Evolutionary conservation across 2,329 filamentous ascomycete genomes (phyloP).

Genomic region (Aspergillus nomiae): DNA sequence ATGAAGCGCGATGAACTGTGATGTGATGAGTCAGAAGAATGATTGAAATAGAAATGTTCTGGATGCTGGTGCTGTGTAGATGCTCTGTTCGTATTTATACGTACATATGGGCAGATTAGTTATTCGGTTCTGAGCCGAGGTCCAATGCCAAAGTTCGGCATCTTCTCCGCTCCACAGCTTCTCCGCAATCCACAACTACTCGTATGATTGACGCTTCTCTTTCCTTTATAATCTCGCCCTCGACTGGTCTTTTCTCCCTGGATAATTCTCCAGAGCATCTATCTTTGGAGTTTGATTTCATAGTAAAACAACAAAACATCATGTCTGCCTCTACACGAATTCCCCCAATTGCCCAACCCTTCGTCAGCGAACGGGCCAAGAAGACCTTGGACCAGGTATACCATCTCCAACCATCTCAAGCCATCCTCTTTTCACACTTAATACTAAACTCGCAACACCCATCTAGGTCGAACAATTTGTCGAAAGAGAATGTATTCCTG

Average conservation of each 20-base stretch:
- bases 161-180: constrained; percentile 21
- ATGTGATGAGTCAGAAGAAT: background rate
- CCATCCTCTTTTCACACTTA: background rate
- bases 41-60: no score
- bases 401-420: constrained; percentile 5
- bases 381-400: constrained; percentile 75
- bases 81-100: no score
- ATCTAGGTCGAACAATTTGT: constrained; percentile 88
- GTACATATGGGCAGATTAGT: no score
- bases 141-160: constrained; percentile 28
- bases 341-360: constrained; percentile 59
- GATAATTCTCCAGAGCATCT: background rate
- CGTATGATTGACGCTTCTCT: constrained; percentile 9
- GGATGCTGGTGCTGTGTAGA: no score
- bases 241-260: background rate
- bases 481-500: constrained; percentile 89
- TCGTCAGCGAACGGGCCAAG: constrained; percentile 81
- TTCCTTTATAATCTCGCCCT: constrained; percentile 9
- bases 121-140: constrained; percentile 25
- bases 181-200: constrained; percentile 26
- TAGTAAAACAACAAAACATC: constrained; percentile 13
- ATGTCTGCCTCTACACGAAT: constrained; percentile 58
- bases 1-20: background rate
- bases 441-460: constrained; percentile 7
- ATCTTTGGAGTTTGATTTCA: background rate